Base-by-base conservation (phyloP, 306 rosid species). In the Cicer chorassanicum region DNA sequence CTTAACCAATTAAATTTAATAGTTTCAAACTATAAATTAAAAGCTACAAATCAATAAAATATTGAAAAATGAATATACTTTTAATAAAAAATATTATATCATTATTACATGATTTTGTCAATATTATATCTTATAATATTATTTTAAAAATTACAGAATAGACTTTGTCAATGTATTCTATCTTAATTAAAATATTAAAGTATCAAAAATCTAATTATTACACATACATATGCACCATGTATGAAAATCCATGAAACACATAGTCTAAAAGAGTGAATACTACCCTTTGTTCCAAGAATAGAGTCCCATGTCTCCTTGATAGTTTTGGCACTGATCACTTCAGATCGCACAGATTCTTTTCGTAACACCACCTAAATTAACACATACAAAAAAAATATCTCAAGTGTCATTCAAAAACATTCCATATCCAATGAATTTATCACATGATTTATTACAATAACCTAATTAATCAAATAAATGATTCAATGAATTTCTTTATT, bases 301-400 rank as follows among this genome's bases (percentile, higher is more conserved):
- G 86, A 55, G 81, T 67, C 78, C 85, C 80, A 76, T 43, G 87
- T 50, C 46, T 82, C 86, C 71, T 46, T 75, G 39, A 45, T 72
- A 50, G 42, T 86, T 68, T 82, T 88, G 55, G 66, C 72, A 15
- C 43, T 46, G 9, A 10, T 71, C 68, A 65, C 18, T 69, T 83
- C 90, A 70, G 84, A 39, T 42, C 77, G 90, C 78, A 87, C 78
- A 67, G 87, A 73, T 43, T 87, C 93, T 78, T 86, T 88, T 61
- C 90, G 89, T 6, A 88, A 34, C 48, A 87, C 93, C 97, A 87
- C 93, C 97, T 93, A 73, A 78, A 38, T 56, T 55, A 79, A 48
- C 64, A 57, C 5, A 65, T 66, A 40, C 60, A 21, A 68, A 34
- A 14, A 85, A 80, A 44, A 3, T 0, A 29, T n/a, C 71, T 72